Percentiles rank a stretch among this genome's conserved stretches.
Evolutionary conservation across 2,329 filamentous ascomycete genomes (phyloP).

Genomic region (Penicillium janthinellum): DNA sequence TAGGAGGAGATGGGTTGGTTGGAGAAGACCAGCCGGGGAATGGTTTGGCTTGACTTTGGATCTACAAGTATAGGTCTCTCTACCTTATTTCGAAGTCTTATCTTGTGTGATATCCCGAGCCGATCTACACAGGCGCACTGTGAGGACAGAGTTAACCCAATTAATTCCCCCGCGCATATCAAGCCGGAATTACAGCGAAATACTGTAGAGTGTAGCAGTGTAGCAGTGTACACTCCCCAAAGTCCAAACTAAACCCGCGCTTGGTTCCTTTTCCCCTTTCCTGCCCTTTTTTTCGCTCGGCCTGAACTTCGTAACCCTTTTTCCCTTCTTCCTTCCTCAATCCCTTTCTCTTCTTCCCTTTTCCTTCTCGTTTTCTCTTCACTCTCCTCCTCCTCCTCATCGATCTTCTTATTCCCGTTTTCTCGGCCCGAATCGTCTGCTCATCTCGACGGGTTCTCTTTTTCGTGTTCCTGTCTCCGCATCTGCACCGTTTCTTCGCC

Average conservation of each 20-base stretch:
- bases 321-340: constrained; percentile 12
- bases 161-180: background rate
- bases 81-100: background rate
- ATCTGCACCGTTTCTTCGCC: background rate
- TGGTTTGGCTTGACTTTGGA: background rate
- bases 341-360: constrained; percentile 10
- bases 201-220: background rate
- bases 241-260: constrained; percentile 8
- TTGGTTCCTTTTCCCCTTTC: constrained; percentile 28
- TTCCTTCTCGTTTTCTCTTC: constrained; percentile 17
- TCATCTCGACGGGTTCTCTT: constrained; percentile 1
- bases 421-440: constrained; percentile 11
- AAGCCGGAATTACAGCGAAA: background rate
- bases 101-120: background rate
- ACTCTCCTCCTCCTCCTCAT: constrained; percentile 11
- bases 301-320: constrained; percentile 6
- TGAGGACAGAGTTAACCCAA: no score
- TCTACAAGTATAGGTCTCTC: background rate
- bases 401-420: constrained; percentile 15
- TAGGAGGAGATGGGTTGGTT: background rate
- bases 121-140: no score
- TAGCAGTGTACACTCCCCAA: no score
- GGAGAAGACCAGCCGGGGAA: background rate
- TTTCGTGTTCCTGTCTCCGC: constrained; percentile 10
- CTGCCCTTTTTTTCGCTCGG: constrained; percentile 25